These are phyloP conservation scores for Protomyces inundatus DNA, from an alignment of 1,139 yeast genomes.

Conservation along the genomic window DNA sequence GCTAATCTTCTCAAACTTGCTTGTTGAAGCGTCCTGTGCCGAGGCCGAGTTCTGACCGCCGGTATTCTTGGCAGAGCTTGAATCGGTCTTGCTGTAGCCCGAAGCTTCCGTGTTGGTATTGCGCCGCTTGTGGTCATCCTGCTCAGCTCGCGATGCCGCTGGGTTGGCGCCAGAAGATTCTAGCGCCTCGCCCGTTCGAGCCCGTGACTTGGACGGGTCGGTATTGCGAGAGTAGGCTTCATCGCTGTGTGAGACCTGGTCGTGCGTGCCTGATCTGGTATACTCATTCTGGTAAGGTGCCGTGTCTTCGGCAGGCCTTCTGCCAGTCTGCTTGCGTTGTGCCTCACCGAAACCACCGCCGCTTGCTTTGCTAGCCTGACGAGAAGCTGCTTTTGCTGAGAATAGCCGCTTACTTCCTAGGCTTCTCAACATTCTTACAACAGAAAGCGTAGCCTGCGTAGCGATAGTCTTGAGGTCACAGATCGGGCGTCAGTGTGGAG, in stretches of 20 bases:
- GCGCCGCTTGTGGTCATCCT: not conserved
- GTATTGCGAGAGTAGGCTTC: slow-evolving; percentile 20
- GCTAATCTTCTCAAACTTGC: slow-evolving; percentile 16
- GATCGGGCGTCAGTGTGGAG: too few relatives aligned
- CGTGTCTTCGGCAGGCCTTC: slow-evolving; percentile 3
- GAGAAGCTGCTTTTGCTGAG: too few relatives aligned
- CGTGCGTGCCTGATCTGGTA: slow-evolving; percentile 16
- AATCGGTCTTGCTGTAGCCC: not conserved
- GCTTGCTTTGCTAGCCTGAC: slow-evolving; percentile 4
- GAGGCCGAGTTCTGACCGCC: not conserved
- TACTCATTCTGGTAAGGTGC: slow-evolving; percentile 21
- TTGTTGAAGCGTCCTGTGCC: slow-evolving; percentile 5
- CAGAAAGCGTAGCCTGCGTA: too few relatives aligned
- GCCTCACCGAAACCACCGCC: slow-evolving; percentile 22
- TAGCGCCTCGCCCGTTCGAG: slow-evolving; percentile 15
- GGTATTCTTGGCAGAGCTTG: not conserved
- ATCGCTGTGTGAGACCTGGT: slow-evolving; percentile 11
- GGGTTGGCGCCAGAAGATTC: slow-evolving; percentile 18
- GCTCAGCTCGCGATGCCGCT: slow-evolving; percentile 2
- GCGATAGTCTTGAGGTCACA: too few relatives aligned
- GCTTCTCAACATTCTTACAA: not conserved
- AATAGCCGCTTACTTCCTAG: too few relatives aligned
- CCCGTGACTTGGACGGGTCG: slow-evolving; percentile 6
- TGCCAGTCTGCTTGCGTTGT: slow-evolving; percentile 11
- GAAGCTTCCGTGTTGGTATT: not conserved